These are phyloP conservation scores for Mallotus japonicus DNA, from an alignment of 441 rosid genomes.

Conservation along the genomic window DNA sequence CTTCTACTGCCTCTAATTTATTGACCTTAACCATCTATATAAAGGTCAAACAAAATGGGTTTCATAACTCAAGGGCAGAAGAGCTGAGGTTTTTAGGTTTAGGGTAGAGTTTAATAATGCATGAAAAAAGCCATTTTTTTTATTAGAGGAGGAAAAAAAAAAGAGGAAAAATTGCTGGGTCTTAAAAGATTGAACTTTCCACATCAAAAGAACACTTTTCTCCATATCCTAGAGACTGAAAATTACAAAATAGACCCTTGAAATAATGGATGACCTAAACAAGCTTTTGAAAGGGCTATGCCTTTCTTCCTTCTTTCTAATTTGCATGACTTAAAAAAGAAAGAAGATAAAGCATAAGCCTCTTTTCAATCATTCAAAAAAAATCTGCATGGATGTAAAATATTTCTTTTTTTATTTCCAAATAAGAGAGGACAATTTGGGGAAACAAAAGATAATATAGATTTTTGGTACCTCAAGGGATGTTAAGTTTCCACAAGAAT, in stretches of 20 bases:
- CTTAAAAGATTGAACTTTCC: conserved; percentile 3
- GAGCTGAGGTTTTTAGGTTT: conserved; percentile 26
- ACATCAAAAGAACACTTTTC: conserved; percentile 9
- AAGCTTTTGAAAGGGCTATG: conserved; percentile 35
- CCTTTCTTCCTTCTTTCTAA: conserved; percentile 39
- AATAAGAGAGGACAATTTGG: conserved; percentile 32
- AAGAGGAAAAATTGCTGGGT: not conserved
- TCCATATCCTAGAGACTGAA: not conserved
- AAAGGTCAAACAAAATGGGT: conserved; percentile 29
- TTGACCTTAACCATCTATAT: conserved; percentile 22
- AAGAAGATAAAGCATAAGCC: conserved; percentile 19
- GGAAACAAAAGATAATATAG: conserved; percentile 26
- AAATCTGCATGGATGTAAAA: conserved; percentile 4
- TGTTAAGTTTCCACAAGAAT: conserved; percentile 48
- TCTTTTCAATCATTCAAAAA: conserved; percentile 19
- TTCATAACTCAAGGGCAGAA: conserved; percentile 1
- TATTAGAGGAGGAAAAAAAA: not conserved
- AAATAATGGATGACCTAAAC: conserved; percentile 30
- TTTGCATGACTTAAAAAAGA: conserved; percentile 35
- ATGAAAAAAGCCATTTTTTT: too few relatives aligned
- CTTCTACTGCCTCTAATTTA: not conserved
- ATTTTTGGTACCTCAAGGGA: conserved; percentile 64
- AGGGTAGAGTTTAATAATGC: conserved; percentile 12
- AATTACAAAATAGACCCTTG: conserved; percentile 32
- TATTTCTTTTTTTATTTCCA: not conserved